Evolutionary conservation across 2,329 filamentous ascomycete genomes (phyloP), one percentile per base, ranked within the genome.

Genomic region (Fusarium ambrosium): DNA sequence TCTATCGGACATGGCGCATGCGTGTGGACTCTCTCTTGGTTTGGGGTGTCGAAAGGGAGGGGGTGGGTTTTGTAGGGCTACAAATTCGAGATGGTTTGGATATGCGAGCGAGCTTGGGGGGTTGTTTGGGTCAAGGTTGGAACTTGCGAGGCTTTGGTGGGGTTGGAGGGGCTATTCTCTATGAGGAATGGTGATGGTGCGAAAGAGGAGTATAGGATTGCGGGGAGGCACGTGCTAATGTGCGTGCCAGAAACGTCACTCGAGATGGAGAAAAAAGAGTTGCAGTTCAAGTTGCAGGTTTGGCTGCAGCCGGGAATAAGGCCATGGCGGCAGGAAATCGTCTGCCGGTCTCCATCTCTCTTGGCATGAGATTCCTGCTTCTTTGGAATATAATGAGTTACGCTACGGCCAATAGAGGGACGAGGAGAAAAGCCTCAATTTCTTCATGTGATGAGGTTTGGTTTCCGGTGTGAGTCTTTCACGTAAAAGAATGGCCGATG

Each of bases 1-100:
- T 85, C 87, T 85, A 78, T 89, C 88, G 78, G 88, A 85, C 87
- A 89, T 89, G 69, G 77, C 79, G 73, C 75, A 74, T 77, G 63
- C 72, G 68, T 76, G 70, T 73, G 74, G 76, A 63, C 10, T 48
- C 13, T 45, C 16, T 27, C 13, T 70, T 69, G 11, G 11, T 74
- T 66, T 61, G 48, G 24, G 55, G 71, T 59, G 32, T 66, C 43
- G 43, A 48, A 43, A 20, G 43, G 41, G 24, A 51, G 45, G 62
- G 37, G 64, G 65, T 41, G 43, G 53, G 69, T 66, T 55, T 56
- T 34, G 13, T 56, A 34, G 55, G 55, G 71, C n/a, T 27, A 29
- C 22, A 27, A 29, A 27, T 60, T 61, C 53, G 59, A 63, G 67
- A 65, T 69, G 27, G 6, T 34, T 59, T 59, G 64, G 69, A 59